A percentile compares a stretch with the other conserved stretches of the same genome.
Evolutionary conservation across 139 green algal genomes (phyloP).

Genomic region (Asterochloris erici): DNA sequence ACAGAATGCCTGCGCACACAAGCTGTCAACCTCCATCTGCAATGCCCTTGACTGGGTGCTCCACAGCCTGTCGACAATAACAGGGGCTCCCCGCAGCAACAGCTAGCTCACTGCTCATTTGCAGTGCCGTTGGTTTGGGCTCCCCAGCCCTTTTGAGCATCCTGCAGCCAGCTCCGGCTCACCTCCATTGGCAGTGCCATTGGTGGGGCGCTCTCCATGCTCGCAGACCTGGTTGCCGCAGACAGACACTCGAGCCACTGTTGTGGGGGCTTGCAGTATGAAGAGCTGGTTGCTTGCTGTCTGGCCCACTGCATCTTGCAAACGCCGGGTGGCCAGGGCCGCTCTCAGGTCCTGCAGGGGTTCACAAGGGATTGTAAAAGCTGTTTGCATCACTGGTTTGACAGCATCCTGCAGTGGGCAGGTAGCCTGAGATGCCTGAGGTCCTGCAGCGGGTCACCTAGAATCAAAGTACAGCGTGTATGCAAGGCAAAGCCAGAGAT

Average conservation of each 20-base stretch:
- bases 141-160: not conserved
- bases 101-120: not conserved
- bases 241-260: slow-evolving; percentile 26
- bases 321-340: slow-evolving; percentile 3
- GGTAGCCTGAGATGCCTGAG: no score
- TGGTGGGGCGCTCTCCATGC: slow-evolving; percentile 34
- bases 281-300: slow-evolving; percentile 20
- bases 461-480: no score
- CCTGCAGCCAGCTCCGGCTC: not conserved
- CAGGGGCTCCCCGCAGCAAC: no score
- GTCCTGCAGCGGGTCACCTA: no score
- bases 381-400: no score
- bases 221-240: slow-evolving; percentile 61
- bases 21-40: no score
- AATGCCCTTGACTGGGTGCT: no score
- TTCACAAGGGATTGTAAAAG: no score
- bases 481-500: no score
- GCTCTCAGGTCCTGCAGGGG: slow-evolving; percentile 23
- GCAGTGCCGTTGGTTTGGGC: not conserved
- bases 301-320: slow-evolving; percentile 19
- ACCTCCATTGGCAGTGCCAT: not conserved
- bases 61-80: no score
- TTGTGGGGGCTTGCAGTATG: slow-evolving; percentile 8
- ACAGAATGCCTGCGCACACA: no score
- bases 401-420: no score